Percentiles rank a stretch among this genome's conserved stretches.
Evolutionary conservation across 306 rosid species (phyloP).

Genomic region (Herpetospermum pedunculosum): DNA sequence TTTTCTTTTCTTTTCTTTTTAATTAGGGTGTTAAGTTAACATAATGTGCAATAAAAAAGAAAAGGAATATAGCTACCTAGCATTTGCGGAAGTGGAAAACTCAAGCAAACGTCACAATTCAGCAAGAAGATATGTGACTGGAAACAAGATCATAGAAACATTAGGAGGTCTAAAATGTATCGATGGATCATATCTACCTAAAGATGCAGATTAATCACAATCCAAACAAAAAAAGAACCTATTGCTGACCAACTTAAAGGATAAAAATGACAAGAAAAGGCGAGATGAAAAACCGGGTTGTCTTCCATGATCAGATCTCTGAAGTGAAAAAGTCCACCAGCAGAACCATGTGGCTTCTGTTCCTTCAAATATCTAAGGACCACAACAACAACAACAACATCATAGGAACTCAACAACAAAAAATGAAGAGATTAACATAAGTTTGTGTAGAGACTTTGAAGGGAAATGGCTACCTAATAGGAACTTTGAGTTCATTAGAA

Average conservation of each 20-base stretch:
- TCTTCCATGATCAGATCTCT: slow-evolving; percentile 92
- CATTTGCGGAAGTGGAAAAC: slow-evolving; percentile 89
- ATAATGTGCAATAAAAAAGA: too few species aligned
- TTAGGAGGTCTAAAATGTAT: neutral
- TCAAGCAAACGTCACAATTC: slow-evolving; percentile 90
- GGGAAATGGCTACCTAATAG: slow-evolving; percentile 49
- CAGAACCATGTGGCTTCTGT: slow-evolving; percentile 94
- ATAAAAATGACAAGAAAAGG: slow-evolving; percentile 12
- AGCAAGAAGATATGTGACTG: slow-evolving; percentile 87
- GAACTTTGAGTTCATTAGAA: slow-evolving; percentile 85
- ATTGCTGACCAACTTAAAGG: neutral
- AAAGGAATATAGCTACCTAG: slow-evolving; percentile 35
- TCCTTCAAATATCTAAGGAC: slow-evolving; percentile 69
- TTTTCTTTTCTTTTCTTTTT: too few species aligned
- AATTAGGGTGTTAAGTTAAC: too few species aligned
- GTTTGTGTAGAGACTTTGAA: neutral
- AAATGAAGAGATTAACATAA: neutral
- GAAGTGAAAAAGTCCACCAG: slow-evolving; percentile 84
- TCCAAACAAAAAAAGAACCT: neutral
- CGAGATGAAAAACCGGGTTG: slow-evolving; percentile 42
- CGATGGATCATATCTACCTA: neutral
- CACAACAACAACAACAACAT: neutral
- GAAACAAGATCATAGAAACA: slow-evolving; percentile 23
- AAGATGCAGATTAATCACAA: neutral
- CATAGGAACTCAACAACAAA: neutral